Evolutionary conservation across 352 stramenopile genomes (phyloP).

Genomic region (Phytophthora aleatoria): DNA sequence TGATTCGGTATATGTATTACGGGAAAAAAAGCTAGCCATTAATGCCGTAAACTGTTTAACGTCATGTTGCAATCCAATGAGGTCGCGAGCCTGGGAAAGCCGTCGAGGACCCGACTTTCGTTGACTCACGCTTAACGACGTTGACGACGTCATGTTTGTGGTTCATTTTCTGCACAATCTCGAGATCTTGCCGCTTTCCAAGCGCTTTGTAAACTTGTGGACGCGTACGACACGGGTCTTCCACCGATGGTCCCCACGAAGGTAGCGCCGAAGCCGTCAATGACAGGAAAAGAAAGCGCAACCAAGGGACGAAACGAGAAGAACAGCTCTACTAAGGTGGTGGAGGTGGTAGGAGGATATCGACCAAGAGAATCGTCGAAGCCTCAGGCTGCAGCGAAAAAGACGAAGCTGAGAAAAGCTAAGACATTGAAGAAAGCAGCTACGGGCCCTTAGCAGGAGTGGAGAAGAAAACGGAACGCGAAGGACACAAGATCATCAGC

Average conservation of each 20-base stretch:
- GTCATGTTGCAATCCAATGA: too few species aligned
- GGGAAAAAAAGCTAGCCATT: too few species aligned
- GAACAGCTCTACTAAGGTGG: neutral
- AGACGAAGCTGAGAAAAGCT: constrained; percentile 8
- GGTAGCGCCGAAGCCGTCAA: neutral
- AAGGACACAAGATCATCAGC: constrained; percentile 2
- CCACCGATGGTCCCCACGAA: constrained; percentile 7
- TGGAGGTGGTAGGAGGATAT: neutral
- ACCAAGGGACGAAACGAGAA: neutral
- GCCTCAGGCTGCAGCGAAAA: neutral
- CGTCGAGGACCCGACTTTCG: too few species aligned
- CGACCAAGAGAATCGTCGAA: neutral
- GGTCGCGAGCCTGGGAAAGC: too few species aligned
- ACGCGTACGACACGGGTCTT: neutral
- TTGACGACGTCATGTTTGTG: too few species aligned
- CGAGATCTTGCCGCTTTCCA: neutral
- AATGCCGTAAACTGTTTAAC: too few species aligned
- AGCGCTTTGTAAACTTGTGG: too few species aligned
- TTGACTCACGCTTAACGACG: too few species aligned
- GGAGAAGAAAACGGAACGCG: constrained; percentile 26
- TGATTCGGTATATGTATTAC: too few species aligned
- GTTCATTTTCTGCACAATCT: too few species aligned
- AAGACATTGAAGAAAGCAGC: constrained; percentile 17
- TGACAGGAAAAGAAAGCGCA: neutral
- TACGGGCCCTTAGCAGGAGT: constrained; percentile 8